Percentiles rank a stretch among this genome's conserved stretches.
These are phyloP conservation scores for Psidium guajava DNA, from an alignment of 345 rosid genomes.

Conservation along the genomic window DNA sequence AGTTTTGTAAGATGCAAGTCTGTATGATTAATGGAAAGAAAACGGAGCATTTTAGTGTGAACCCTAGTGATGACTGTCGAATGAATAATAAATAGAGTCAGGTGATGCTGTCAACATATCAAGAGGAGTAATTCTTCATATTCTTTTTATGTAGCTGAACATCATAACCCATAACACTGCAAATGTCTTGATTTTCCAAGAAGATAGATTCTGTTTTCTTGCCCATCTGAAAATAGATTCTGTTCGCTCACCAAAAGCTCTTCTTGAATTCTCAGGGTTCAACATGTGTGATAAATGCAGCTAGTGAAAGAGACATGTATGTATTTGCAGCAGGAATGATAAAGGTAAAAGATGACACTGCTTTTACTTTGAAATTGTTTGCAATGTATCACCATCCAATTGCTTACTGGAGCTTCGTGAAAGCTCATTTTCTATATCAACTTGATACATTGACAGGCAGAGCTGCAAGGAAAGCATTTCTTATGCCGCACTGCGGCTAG, in stretches of 20 bases:
- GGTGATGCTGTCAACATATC: not conserved
- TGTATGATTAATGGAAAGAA: not conserved
- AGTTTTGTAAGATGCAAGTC: not conserved
- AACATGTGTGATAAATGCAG: slow-evolving; percentile 87
- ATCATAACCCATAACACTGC: not conserved
- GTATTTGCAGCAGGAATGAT: slow-evolving; percentile 93
- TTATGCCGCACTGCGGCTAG: slow-evolving; percentile 96
- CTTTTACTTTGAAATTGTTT: not conserved
- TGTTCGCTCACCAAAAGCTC: not conserved
- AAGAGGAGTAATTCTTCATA: not conserved
- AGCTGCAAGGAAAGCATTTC: slow-evolving; percentile 73
- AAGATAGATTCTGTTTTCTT: not conserved
- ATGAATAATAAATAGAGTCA: not conserved
- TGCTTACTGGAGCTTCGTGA: not conserved
- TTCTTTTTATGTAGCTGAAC: not conserved
- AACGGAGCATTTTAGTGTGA: no score
- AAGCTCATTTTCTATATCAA: not conserved
- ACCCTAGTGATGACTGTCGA: not conserved
- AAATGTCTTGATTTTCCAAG: not conserved
- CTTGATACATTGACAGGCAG: slow-evolving; percentile 50
- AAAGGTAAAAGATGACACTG: slow-evolving; percentile 38
- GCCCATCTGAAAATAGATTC: not conserved
- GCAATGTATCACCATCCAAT: not conserved
- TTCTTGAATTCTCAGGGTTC: slow-evolving; percentile 50
- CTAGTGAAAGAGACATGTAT: slow-evolving; percentile 90